These are phyloP conservation scores for Arabidopsis arenosa DNA, from an alignment of 345 rosid genomes.

Conservation along the genomic window DNA sequence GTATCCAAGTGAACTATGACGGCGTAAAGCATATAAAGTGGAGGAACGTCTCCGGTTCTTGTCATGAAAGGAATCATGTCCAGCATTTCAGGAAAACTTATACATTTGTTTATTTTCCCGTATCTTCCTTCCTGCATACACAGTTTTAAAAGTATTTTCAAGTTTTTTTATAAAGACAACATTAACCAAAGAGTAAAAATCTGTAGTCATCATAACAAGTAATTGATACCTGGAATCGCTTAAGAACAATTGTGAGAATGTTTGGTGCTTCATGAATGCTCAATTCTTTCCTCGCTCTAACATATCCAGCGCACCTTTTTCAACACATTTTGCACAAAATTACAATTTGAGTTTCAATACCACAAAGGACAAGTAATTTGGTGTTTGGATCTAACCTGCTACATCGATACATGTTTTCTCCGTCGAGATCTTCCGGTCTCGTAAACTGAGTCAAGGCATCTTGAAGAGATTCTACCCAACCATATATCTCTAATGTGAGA, in stretches of 20 bases:
- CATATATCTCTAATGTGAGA: slow-evolving; percentile 81
- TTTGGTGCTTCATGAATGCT: slow-evolving; percentile 86
- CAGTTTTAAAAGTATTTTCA: neutral
- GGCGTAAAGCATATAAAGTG: slow-evolving; percentile 75
- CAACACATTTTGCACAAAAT: slow-evolving; percentile 5
- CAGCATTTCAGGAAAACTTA: slow-evolving; percentile 81
- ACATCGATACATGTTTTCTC: slow-evolving; percentile 92
- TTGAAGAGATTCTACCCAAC: slow-evolving; percentile 83
- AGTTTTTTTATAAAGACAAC: neutral
- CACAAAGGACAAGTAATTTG: neutral
- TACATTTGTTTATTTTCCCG: slow-evolving; percentile 77
- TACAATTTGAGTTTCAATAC: slow-evolving; percentile 4
- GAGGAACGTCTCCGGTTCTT: slow-evolving; percentile 69
- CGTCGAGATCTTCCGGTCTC: slow-evolving; percentile 79
- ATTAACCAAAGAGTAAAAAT: neutral
- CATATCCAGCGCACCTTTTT: slow-evolving; percentile 79
- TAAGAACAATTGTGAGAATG: slow-evolving; percentile 83
- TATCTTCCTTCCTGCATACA: slow-evolving; percentile 73
- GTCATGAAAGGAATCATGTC: slow-evolving; percentile 88
- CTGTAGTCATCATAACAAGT: neutral
- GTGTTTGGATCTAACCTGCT: slow-evolving; percentile 59
- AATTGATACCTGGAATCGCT: slow-evolving; percentile 77
- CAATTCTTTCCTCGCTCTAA: slow-evolving; percentile 77
- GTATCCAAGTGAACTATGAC: slow-evolving; percentile 87
- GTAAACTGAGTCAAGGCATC: slow-evolving; percentile 87